Evolutionary conservation across 1,139 yeast genomes (phyloP), one percentile per base, ranked within the genome.

Genomic region (Kazachstania sp.): DNA sequence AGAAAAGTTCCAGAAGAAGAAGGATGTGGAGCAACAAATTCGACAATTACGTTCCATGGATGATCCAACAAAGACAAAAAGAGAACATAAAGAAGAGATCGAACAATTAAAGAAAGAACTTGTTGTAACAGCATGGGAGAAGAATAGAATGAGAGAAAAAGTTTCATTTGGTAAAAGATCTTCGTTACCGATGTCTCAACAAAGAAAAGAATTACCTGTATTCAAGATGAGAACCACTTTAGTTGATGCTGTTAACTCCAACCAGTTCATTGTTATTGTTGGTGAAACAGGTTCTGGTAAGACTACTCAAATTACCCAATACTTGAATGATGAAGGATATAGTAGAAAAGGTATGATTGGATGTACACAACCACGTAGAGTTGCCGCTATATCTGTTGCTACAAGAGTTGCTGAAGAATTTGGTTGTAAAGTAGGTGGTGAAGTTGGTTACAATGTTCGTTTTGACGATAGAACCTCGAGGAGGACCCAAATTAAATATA

Each of bases 221-320:
- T 86, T 71, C 58, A 69, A 73, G 45, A 83, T 78, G 67, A 71
- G 87, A 47, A 70, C 75, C 2, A 73, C 78, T 45, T 73, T 92
- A 29, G 64, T 92, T n/a, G 72, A 74, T 0, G 79, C 87, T 0
- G 74, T 92, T 2, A 61, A 65, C 18, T 67, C 75, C 15, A 78
- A 85, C 57, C 95, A 87, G 60, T 83, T 90, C 32, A 62, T 90
- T 37, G 84, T 92, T 39, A 84, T 92, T 42, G 96, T 92, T 34
- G 98, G 98, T 50, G 97, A 92, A 63, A 92, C 98, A 0, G 98
- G 98, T 42, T 88, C 97, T 0, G 98, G 98, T 57, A 92, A 92
- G 59, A 92, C 98, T 0, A 92, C 98, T 0, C 97, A 92, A 65
- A 68, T 92, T 12, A 97, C 97, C 0, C 97, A 92, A 58, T 92